Evolutionary conservation across 305 asterid genomes (phyloP), one percentile per base, ranked within the genome.

Genomic region (Ruellia speciosa): DNA sequence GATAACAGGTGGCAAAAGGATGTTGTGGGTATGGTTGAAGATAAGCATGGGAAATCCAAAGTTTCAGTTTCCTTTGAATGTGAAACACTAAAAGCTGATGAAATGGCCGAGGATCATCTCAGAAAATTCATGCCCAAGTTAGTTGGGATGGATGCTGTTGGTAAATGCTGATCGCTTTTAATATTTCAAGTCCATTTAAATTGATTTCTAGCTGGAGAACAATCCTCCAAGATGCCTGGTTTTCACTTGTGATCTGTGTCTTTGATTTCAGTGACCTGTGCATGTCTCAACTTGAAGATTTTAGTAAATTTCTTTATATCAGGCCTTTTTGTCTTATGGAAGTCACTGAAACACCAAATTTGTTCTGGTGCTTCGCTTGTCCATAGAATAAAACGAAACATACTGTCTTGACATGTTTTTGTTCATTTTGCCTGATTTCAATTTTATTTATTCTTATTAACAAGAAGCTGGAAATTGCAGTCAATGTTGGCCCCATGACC

Each of bases 101-200:
- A 83, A 69, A 87, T 85, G 60, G 99, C 99, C 8, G 94, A 86
- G 76, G 95, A 86, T 28, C 99, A 93, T 74, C 82, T 93, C 70
- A 76, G 59, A 54, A 77, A 75, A 70, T 93, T 84, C 94, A 93
- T 93, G 95, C 99, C 99, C 33, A 93, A 93, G 72, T 72, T 93
- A 75, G 79, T 80, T 9, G 97, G 95, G 73, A 74, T 80, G 83
- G 92, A 84, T 70, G 99, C 97, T 48, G 88, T 93, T 18, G 96
- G 99, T 93, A 79, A 80, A 50, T 31, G 31, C 17, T 53, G 16
- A 47, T 49, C 50, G 7, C 56, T 45, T 54, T 60, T 35, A 14
- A 1, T 0, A 7, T 34, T 45, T 52, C n/a, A 24, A 54, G 6
- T 48, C 46, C 2, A 2, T 47, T 47, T 3, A 46, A 58, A 7